Conservation (phyloP, 257 asterid genomes). For the Solanum chilense region DNA sequence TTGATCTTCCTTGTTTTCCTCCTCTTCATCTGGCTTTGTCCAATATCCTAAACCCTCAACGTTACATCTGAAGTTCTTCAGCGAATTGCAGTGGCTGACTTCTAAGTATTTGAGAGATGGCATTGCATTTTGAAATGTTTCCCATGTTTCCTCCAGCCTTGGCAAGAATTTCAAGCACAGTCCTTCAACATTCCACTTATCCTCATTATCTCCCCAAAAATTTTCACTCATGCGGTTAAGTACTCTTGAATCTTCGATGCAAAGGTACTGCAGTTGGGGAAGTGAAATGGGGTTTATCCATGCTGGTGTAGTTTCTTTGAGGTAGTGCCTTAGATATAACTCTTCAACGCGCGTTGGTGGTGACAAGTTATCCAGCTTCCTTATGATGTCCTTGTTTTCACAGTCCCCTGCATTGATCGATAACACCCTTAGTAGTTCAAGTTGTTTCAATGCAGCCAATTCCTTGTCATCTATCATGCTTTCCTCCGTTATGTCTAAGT, state of each 20-base stretch:
- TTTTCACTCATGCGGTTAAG: not conserved
- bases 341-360: constrained; percentile 4
- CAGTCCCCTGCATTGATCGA: constrained; percentile 12
- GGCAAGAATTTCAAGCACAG: constrained; percentile 18
- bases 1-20: not conserved
- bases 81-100: constrained; percentile 5
- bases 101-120: constrained; percentile 6
- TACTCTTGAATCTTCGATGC: constrained; percentile 12
- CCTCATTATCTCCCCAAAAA: not conserved
- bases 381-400: not conserved
- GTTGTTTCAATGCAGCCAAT: not conserved
- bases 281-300: constrained; percentile 18
- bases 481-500: constrained; percentile 10
- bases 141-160: constrained; percentile 1
- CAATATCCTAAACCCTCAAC: not conserved
- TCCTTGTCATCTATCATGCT: constrained; percentile 4
- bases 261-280: constrained; percentile 14
- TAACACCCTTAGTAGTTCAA: constrained; percentile 6
- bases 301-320: constrained; percentile 10
- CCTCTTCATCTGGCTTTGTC: not conserved
- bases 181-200: constrained; percentile 12
- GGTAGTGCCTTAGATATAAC: constrained; percentile 8
- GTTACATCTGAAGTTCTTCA: not conserved
- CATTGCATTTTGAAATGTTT: not conserved
- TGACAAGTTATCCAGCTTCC: not conserved